Base-by-base conservation (phyloP, 2,329 filamentous ascomycete species). In the Thermoascus crustaceus region DNA sequence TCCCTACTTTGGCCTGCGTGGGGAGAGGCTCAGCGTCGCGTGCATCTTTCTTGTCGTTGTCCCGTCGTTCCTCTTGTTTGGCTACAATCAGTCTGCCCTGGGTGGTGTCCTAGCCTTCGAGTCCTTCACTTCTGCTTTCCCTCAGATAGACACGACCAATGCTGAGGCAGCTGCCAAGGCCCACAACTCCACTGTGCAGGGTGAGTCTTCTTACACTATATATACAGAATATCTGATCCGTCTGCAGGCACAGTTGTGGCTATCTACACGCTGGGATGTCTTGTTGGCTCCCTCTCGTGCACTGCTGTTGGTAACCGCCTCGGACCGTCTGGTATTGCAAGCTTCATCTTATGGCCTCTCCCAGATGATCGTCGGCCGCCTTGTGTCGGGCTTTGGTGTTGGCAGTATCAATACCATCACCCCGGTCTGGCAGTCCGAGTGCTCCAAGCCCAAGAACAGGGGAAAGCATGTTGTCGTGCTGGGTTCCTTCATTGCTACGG, bases 71-170 rank as follows among this genome's bases (percentile, higher is more conserved):
- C 57, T 70, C 39, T 56, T 68, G 31, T 71, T 69, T 46, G 69
- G 70, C 24, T 73, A 72, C 58, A 72, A 73, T 44, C 64, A 71
- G 43, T 64, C 66, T 24, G 66, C 66, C 24, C 57, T 65, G 9
- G 69, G 69, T n/a, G 68, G 69, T 10, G 49, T 72, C 19, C 62
- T 88, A 31, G 84, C 80, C 2, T 71, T 87, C 49, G 60, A 70
- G 36, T 66, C 69, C 8, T 84, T 82, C 48, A 60, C 73, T 3
- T 49, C 59, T 23, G 60, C 60, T 20, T 73, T 74, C 42, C 69
- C 69, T 2, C 47, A 63, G 38, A 69, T 72, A 47, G 59, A 73
- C 50, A 72, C 68, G 0, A 57, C 63, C 4, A 54, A 43, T 5
- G 67, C 66, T 6, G 53, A 55, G 3, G n/a, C n/a, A n/a, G n/a